phyloP scores from a whole-genome alignment of 805 yeast genomes.

The Candida nanaspora region DNA sequence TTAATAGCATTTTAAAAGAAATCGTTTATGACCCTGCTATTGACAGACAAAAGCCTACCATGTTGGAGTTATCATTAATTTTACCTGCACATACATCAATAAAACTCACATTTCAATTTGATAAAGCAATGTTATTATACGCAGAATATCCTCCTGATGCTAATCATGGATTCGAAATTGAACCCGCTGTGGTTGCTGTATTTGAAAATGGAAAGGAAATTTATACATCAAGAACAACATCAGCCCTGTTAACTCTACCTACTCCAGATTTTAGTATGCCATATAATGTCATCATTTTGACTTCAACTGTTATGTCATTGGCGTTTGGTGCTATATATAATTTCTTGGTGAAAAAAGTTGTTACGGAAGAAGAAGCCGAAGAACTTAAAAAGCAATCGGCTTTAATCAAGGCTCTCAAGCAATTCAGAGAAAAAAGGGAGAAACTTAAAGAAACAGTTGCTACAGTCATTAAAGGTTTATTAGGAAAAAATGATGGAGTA shows the following conservation, averaged over 20 bases:
- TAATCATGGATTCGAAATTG: constrained; percentile 92
- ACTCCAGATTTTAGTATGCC: constrained; percentile 99
- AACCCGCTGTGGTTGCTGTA: constrained; percentile 77
- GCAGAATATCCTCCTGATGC: constrained; percentile 99
- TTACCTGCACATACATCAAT: constrained; percentile 61
- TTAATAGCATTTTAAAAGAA: constrained; percentile 36
- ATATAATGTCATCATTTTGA: constrained; percentile 88
- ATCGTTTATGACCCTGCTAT: constrained; percentile 67
- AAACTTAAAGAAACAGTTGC: background rate
- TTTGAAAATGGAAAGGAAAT: constrained; percentile 20
- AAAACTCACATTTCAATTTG: constrained; percentile 69
- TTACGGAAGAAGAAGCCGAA: constrained; percentile 68
- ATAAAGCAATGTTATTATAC: constrained; percentile 74
- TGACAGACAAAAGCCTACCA: constrained; percentile 77
- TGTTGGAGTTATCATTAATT: constrained; percentile 58
- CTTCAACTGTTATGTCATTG: constrained; percentile 89
- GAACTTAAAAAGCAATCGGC: constrained; percentile 3
- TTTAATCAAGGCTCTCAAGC: background rate
- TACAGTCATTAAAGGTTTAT: too few species aligned
- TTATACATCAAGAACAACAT: constrained; percentile 70
- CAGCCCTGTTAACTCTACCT: constrained; percentile 80
- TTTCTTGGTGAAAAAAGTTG: constrained; percentile 62
- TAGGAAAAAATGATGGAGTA: too few species aligned
- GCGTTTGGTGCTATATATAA: constrained; percentile 86
- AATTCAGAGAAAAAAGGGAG: background rate